phyloP scores from a whole-genome alignment of 345 rosid genomes.

The Cardamine occulta region DNA sequence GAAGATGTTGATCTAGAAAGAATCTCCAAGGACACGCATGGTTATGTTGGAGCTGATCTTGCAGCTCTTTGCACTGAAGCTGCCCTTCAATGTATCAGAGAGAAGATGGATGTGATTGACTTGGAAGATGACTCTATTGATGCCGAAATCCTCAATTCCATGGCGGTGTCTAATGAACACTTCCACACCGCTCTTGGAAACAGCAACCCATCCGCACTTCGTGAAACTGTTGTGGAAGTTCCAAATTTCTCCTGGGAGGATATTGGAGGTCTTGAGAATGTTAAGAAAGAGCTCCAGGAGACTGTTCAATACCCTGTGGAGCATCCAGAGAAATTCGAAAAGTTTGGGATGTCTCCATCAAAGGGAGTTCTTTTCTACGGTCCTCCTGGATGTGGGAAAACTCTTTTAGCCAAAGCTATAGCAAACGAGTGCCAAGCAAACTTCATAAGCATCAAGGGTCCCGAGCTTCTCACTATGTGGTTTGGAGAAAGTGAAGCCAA shows the following conservation, averaged over 20 bases:
- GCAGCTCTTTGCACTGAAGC: conserved; percentile 98
- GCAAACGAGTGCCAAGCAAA: conserved; percentile 98
- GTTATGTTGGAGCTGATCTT: conserved; percentile 98
- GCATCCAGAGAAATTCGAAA: conserved; percentile 97
- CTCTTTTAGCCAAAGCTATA: conserved; percentile 96
- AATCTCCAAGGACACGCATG: conserved; percentile 89
- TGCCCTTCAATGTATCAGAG: conserved; percentile 97
- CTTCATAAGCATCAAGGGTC: conserved; percentile 95
- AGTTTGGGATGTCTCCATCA: conserved; percentile 97
- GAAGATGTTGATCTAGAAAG: conserved; percentile 95
- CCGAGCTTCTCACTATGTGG: conserved; percentile 98
- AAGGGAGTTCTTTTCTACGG: conserved; percentile 97
- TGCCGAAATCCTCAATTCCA: conserved; percentile 89
- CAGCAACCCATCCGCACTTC: conserved; percentile 85
- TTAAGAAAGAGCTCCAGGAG: conserved; percentile 96
- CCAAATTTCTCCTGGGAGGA: conserved; percentile 92
- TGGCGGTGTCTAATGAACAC: conserved; percentile 96
- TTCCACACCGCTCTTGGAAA: conserved; percentile 86
- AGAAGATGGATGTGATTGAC: conserved; percentile 98
- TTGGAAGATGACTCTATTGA: conserved; percentile 95
- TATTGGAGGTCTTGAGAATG: conserved; percentile 94
- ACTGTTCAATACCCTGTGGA: conserved; percentile 99
- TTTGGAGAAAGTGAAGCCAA: conserved; percentile 98
- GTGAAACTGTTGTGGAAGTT: conserved; percentile 95
- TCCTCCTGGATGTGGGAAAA: conserved; percentile 97